Conservation (phyloP, 2,329 filamentous ascomycete species). For the Coniosporium tulheliwenetii region DNA sequence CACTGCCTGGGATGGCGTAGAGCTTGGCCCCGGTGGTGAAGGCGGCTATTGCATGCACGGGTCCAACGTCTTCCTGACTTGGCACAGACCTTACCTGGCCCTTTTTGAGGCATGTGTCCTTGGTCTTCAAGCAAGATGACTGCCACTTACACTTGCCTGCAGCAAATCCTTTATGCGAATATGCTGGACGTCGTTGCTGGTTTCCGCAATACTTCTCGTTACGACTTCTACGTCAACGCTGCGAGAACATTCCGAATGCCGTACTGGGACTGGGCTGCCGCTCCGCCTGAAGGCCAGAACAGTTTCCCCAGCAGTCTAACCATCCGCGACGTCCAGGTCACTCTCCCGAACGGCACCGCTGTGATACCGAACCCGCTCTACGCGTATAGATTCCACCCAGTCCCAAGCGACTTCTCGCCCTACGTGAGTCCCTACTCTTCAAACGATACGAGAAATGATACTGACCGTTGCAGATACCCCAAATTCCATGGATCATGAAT, state of each 20-base stretch:
- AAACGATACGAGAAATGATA: too few relatives aligned
- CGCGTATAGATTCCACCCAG: constrained; percentile 32
- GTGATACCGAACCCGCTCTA: constrained; percentile 30
- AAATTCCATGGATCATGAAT: too few relatives aligned
- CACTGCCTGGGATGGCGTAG: constrained; percentile 38
- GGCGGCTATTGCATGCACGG: constrained; percentile 64
- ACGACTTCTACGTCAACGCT: constrained; percentile 22
- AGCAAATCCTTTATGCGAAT: constrained; percentile 26
- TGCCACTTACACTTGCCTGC: constrained; percentile 3
- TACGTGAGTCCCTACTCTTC: too few relatives aligned
- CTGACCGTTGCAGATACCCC: too few relatives aligned
- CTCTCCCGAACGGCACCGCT: constrained; percentile 21
- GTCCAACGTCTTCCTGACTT: constrained; percentile 60
- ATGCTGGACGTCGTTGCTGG: constrained; percentile 24
- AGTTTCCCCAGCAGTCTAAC: constrained; percentile 23
- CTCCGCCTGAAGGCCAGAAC: constrained; percentile 15
- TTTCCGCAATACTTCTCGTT: constrained; percentile 21
- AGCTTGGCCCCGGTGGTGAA: constrained; percentile 32
- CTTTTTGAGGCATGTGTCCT: constrained; percentile 35
- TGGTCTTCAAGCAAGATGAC: background rate
- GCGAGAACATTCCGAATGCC: constrained; percentile 26
- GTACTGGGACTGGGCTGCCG: constrained; percentile 33
- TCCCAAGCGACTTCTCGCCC: constrained; percentile 11
- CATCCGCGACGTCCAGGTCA: constrained; percentile 23
- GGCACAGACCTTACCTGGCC: constrained; percentile 70